Conservation (phyloP, 2,329 filamentous ascomycete genomes). For the Shiraia bambusicola region DNA sequence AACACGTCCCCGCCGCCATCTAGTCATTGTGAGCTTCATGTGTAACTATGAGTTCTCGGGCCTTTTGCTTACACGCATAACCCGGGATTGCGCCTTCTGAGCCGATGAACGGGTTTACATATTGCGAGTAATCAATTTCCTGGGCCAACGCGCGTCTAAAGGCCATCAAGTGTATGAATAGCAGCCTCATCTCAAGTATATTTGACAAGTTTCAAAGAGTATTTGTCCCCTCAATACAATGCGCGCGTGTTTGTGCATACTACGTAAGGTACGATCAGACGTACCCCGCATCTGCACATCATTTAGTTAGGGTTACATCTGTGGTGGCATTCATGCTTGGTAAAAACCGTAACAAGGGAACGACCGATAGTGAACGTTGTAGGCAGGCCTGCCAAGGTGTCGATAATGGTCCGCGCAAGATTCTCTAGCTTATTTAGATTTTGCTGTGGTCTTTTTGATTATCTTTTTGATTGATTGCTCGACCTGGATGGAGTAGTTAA, state of each 20-base stretch:
- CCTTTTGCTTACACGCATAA: constrained; percentile 29
- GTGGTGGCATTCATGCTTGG: not conserved
- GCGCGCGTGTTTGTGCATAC: constrained; percentile 1
- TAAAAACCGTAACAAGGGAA: too few species aligned
- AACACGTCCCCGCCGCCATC: constrained; percentile 47
- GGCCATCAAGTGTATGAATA: constrained; percentile 2
- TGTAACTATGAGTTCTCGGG: not conserved
- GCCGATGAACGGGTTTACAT: constrained; percentile 52
- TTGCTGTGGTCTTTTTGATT: too few species aligned
- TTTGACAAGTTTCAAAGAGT: not conserved
- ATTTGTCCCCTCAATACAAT: not conserved
- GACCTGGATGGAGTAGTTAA: too few species aligned
- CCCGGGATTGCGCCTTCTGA: constrained; percentile 50
- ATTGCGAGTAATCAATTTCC: constrained; percentile 35
- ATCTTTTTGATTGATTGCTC: too few species aligned
- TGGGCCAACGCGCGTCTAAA: constrained; percentile 10
- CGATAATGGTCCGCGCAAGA: too few species aligned
- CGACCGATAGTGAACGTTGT: too few species aligned
- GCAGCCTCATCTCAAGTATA: not conserved
- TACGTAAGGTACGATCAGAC: not conserved
- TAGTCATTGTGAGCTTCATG: constrained; percentile 9
- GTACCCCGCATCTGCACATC: constrained; percentile 19
- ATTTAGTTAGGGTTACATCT: constrained; percentile 24
- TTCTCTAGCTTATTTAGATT: too few species aligned
- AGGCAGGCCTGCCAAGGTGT: too few species aligned